These are phyloP conservation scores for Jasminum sambac DNA, from an alignment of 257 asterid genomes.

Conservation along the genomic window DNA sequence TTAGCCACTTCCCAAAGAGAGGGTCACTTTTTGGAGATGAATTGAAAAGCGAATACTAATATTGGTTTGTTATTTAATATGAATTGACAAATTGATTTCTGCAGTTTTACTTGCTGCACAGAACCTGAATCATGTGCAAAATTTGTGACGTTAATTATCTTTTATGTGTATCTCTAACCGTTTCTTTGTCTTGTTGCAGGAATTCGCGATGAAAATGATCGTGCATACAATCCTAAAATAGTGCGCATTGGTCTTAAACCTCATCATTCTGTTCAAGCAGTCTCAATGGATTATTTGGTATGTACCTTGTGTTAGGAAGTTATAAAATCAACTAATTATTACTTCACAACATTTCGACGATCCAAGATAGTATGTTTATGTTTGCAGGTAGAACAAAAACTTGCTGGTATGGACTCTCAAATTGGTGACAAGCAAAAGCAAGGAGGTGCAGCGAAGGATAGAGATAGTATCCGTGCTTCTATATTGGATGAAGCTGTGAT, in stretches of 20 bases:
- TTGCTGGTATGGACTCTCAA: conserved; percentile 65
- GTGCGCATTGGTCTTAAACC: conserved; percentile 93
- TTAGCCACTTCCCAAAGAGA: neutral
- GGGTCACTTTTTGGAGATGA: neutral
- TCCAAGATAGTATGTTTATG: conserved; percentile 14
- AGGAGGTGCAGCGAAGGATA: conserved; percentile 72
- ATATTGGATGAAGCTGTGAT: conserved; percentile 91
- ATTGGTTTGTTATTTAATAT: conserved; percentile 2
- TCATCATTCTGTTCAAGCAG: conserved; percentile 90
- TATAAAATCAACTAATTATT: neutral
- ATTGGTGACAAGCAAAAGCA: conserved; percentile 85
- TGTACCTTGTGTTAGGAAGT: conserved; percentile 26
- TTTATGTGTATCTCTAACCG: conserved; percentile 12
- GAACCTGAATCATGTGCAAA: neutral
- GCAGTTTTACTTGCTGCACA: neutral
- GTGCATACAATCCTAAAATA: conserved; percentile 80
- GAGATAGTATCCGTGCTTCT: conserved; percentile 81
- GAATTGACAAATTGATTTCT: neutral
- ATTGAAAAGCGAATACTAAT: neutral
- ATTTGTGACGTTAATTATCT: neutral
- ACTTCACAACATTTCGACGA: neutral
- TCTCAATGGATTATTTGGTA: conserved; percentile 96
- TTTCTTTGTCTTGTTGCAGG: conserved; percentile 51
- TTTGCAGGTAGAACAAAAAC: conserved; percentile 84
- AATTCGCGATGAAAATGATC: conserved; percentile 87